Conservation (phyloP, 768 basidiomycete genomes). For the Boletus sp. region DNA sequence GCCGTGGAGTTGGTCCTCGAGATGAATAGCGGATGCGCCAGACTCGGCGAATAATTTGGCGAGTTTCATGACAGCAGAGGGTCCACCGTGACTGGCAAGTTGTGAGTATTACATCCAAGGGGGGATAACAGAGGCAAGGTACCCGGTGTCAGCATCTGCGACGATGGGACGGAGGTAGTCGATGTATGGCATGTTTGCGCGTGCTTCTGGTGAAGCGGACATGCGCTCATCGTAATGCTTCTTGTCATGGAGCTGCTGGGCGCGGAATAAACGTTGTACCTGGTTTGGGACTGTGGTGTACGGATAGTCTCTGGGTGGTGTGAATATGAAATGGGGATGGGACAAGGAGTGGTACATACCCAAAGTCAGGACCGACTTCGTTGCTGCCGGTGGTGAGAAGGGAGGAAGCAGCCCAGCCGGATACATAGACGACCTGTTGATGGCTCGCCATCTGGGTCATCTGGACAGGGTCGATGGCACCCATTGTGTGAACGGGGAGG, state of each 20-base stretch:
- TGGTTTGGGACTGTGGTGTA: conserved; percentile 97
- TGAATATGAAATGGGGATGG: background rate
- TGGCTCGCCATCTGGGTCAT: conserved; percentile 92
- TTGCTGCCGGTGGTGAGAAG: conserved; percentile 86
- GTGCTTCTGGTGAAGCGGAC: conserved; percentile 56
- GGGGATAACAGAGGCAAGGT: conserved; percentile 17
- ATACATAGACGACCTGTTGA: conserved; percentile 87
- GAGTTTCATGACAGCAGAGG: conserved; percentile 93
- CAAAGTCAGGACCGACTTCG: conserved; percentile 90
- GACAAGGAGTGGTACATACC: conserved; percentile 38
- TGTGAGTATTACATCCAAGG: conserved; percentile 6
- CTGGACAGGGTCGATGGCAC: conserved; percentile 90
- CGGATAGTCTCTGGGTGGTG: conserved; percentile 71
- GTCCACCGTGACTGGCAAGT: conserved; percentile 72
- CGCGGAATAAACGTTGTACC: conserved; percentile 86
- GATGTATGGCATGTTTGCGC: conserved; percentile 69
- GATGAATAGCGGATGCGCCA: conserved; percentile 85
- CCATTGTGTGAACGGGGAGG: conserved; percentile 84
- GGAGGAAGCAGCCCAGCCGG: conserved; percentile 88
- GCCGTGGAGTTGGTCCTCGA: conserved; percentile 93
- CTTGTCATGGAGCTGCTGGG: conserved; percentile 89
- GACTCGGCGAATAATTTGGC: conserved; percentile 94
- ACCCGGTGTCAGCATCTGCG: conserved; percentile 95
- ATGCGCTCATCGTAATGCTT: conserved; percentile 90
- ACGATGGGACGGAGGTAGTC: conserved; percentile 93